Evolutionary conservation across 106 monocot species (phyloP).

Genomic region (Platanthera guangdongensis): DNA sequence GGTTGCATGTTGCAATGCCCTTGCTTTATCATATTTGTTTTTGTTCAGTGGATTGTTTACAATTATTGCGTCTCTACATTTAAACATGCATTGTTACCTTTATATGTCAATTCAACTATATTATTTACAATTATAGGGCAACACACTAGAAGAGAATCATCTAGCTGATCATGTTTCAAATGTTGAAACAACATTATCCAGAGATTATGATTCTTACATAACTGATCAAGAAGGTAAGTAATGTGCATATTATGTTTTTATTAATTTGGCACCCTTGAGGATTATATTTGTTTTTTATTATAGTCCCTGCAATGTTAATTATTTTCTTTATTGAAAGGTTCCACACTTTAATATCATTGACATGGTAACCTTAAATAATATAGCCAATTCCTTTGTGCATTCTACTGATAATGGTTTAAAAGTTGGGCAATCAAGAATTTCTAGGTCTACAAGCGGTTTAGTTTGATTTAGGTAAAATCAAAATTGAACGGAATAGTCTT

Average conservation of each 20-base stretch:
- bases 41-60: neutral
- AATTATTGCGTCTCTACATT: neutral
- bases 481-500: too few relatives aligned
- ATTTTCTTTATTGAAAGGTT: neutral
- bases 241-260: neutral
- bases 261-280: neutral
- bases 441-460: too few relatives aligned
- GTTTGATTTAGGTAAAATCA: too few relatives aligned
- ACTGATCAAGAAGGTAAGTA: conserved; percentile 22
- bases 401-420: neutral
- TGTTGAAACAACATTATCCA: conserved; percentile 14
- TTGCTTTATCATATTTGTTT: neutral
- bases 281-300: neutral
- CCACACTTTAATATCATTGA: neutral
- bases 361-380: neutral
- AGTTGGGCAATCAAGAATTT: too few relatives aligned
- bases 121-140: conserved; percentile 26
- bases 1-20: too few relatives aligned
- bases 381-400: neutral
- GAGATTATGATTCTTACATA: conserved; percentile 12
- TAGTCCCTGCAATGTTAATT: neutral
- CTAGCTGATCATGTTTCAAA: conserved; percentile 16
- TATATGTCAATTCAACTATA: neutral
- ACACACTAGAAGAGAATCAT: conserved; percentile 28
- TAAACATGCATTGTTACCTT: neutral